Percentiles rank a stretch among this genome's conserved stretches.
These are phyloP conservation scores for Aspergillus neotritici DNA, from an alignment of 2,329 filamentous ascomycete genomes.

Conservation along the genomic window DNA sequence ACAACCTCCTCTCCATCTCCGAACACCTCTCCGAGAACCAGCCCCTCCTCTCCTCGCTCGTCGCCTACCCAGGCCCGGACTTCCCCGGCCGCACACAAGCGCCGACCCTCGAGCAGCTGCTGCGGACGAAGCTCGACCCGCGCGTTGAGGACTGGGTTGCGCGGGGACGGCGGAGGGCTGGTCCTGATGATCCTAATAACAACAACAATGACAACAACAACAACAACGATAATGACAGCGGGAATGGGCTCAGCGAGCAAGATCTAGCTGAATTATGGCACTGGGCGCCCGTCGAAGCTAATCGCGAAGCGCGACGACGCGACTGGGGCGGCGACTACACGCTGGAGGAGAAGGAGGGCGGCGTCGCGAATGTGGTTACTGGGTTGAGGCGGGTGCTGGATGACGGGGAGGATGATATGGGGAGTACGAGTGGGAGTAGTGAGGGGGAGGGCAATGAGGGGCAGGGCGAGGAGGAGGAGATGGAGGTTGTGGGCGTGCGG, in stretches of 20 bases:
- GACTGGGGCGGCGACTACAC: slow-evolving; percentile 64
- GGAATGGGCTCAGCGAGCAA: slow-evolving; percentile 34
- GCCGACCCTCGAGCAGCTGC: slow-evolving; percentile 58
- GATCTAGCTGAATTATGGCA: slow-evolving; percentile 58
- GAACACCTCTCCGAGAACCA: slow-evolving; percentile 60
- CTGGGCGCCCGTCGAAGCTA: slow-evolving; percentile 48
- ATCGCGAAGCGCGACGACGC: slow-evolving; percentile 40
- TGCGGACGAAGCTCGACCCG: slow-evolving; percentile 80
- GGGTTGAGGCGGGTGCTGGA: slow-evolving; percentile 57
- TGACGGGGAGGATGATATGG: slow-evolving; percentile 48
- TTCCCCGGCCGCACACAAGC: slow-evolving; percentile 64
- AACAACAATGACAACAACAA: no score
- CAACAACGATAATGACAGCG: slow-evolving; percentile 2
- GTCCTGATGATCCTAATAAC: no score
- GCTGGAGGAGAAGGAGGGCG: slow-evolving; percentile 60
- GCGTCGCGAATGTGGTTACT: slow-evolving; percentile 65
- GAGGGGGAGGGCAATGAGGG: slow-evolving; percentile 51
- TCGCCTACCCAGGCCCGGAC: slow-evolving; percentile 69
- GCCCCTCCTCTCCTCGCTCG: slow-evolving; percentile 62
- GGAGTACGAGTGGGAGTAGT: slow-evolving; percentile 37
- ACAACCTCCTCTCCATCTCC: slow-evolving; percentile 63
- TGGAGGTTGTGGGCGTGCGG: slow-evolving; percentile 38
- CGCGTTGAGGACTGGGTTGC: slow-evolving; percentile 68
- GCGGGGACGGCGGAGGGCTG: slow-evolving; percentile 38
- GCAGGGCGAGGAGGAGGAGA: slow-evolving; percentile 34